Evolutionary conservation across 2,329 filamentous ascomycete species (phyloP), one percentile per base, ranked within the genome.

Genomic region (Penicillium digitatum): DNA sequence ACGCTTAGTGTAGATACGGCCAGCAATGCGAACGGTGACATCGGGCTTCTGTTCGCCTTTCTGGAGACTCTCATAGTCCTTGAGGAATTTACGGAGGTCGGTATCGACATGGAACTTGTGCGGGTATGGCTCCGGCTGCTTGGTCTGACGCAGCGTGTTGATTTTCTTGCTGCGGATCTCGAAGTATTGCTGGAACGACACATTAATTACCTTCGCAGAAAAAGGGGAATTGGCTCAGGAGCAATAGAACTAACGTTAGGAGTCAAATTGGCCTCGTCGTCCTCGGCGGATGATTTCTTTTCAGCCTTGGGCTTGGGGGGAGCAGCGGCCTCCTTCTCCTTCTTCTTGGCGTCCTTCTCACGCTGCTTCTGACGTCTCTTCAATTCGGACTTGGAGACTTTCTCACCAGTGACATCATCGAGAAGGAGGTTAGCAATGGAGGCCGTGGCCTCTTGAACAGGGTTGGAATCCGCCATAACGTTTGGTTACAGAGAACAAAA

Each of bases 301-400:
- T 80, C 79, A 60, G 81, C 78, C 65, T 82, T 81, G 43, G 83
- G 76, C 65, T 82, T 81, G 42, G 83, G 77, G 38, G 83, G 81
- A 34, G 85, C 81, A 48, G 84, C 81, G 49, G 89, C 88, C 27
- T 86, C 88, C 81, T 90, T 93, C 78, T 90, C 86, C 66, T 86
- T 86, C 87, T 95, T 96, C 79, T 91, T 89, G 64, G 88, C 88
- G 58, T 95, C 91, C 76, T 84, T 86, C 75, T 93, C 85, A 64
- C 93, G 87, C 72, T 87, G 82, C 89, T 99, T 99, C 79, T 92
- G 85, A 69, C 93, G 87, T 80, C 90, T 93, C 90, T 99, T 99
- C 74, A 97, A 81, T 78, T 92, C 87, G 16, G 86, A 84, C 85
- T 92, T 92, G 78, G 88, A 92, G 52, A 87, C 81, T 69, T 76